These are phyloP conservation scores for Hypoxylon fuscum DNA, from an alignment of 495 filamentous ascomycete genomes.

Conservation along the genomic window DNA sequence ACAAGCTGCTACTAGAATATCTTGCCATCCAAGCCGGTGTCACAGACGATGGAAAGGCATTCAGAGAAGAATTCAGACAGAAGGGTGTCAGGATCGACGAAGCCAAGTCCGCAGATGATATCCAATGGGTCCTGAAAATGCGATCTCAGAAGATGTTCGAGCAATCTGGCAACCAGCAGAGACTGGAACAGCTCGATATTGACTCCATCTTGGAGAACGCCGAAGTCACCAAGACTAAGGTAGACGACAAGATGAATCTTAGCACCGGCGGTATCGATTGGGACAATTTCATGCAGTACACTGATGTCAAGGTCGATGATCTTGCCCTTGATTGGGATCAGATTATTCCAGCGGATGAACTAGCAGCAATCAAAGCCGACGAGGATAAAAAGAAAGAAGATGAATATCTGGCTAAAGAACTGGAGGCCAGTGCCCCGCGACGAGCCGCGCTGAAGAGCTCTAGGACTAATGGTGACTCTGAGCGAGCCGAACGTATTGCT, in stretches of 20 bases:
- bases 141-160: slow-evolving; percentile 98
- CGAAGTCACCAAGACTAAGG: slow-evolving; percentile 92
- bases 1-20: slow-evolving; percentile 98
- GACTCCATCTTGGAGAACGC: slow-evolving; percentile 95
- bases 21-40: slow-evolving; percentile 97
- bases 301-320: slow-evolving; percentile 92
- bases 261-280: slow-evolving; percentile 83
- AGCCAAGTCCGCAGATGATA: slow-evolving; percentile 87
- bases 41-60: slow-evolving; percentile 87
- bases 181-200: slow-evolving; percentile 97
- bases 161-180: slow-evolving; percentile 92
- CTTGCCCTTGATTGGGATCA: slow-evolving; percentile 88
- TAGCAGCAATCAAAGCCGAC: slow-evolving; percentile 86
- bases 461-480: slow-evolving; percentile 70
- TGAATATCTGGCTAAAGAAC: slow-evolving; percentile 78
- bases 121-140: slow-evolving; percentile 90
- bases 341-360: slow-evolving; percentile 93
- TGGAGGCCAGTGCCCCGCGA: slow-evolving; percentile 86
- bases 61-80: slow-evolving; percentile 65
- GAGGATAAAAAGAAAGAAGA: slow-evolving; percentile 86
- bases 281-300: slow-evolving; percentile 95
- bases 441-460: slow-evolving; percentile 67
- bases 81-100: slow-evolving; percentile 69
- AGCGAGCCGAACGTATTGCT: slow-evolving; percentile 86
- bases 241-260: slow-evolving; percentile 69